These are phyloP conservation scores for Aspergillus neotritici DNA, from an alignment of 2,329 filamentous ascomycete genomes.

Conservation along the genomic window DNA sequence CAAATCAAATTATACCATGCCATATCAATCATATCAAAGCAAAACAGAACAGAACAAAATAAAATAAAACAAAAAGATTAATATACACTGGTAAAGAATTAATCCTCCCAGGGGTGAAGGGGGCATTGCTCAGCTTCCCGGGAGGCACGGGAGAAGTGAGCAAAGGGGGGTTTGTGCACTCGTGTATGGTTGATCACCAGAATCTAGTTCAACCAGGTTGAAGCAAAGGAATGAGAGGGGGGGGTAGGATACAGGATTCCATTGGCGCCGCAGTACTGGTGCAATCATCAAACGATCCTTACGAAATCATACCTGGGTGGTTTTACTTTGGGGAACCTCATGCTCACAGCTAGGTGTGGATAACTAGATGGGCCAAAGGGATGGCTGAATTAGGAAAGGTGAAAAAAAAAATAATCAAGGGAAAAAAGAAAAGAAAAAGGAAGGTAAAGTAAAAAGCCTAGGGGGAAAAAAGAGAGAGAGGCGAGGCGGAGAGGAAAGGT, in stretches of 20 bases:
- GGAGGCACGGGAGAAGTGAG: constrained; percentile 15
- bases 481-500: not conserved
- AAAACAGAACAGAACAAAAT: constrained; percentile 4
- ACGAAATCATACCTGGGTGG: constrained; percentile 3
- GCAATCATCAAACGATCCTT: constrained; percentile 10
- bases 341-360: no score
- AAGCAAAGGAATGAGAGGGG: constrained; percentile 25
- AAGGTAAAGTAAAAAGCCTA: not conserved
- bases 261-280: constrained; percentile 2
- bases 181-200: constrained; percentile 26
- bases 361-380: no score
- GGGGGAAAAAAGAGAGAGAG: not conserved
- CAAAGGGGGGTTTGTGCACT: constrained; percentile 22
- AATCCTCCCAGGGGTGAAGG: constrained; percentile 14
- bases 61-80: constrained; percentile 2
- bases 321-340: not conserved
- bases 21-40: no score
- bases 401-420: no score
- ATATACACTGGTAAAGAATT: constrained; percentile 1
- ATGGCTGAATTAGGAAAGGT: no score
- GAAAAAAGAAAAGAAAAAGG: no score
- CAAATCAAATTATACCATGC: no score
- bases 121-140: constrained; percentile 20
- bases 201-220: constrained; percentile 18
- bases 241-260: constrained; percentile 10